phyloP scores from a whole-genome alignment of 2,329 filamentous ascomycete genomes.

The Aspergillus carbonarius region DNA sequence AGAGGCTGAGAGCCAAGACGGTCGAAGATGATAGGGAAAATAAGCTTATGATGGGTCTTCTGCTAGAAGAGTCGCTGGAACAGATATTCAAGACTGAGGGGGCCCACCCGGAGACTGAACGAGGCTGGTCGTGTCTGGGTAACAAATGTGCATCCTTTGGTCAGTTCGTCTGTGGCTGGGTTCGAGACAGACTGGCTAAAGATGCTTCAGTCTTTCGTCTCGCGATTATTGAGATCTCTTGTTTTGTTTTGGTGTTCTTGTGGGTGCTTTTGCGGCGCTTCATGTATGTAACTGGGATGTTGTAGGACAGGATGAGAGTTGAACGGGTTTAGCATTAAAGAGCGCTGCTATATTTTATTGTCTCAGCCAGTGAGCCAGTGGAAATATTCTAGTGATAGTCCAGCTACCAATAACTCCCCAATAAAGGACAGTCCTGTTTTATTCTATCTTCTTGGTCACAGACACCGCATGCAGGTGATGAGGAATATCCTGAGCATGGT shows the following conservation, averaged over 20 bases:
- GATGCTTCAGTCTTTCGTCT: not conserved
- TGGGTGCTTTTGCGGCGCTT: not conserved
- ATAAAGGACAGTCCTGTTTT: not conserved
- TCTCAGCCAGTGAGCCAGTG: not conserved
- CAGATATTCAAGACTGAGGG: not conserved
- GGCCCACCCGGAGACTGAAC: not conserved
- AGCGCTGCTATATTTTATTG: not conserved
- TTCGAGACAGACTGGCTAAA: not conserved
- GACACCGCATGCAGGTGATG: no score
- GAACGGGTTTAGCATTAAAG: not conserved
- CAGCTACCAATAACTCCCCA: not conserved
- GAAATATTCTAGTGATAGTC: no score
- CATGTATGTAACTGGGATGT: not conserved
- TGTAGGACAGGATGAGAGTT: not conserved
- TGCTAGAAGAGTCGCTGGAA: not conserved
- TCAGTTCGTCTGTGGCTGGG: no score
- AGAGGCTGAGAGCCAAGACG: not conserved
- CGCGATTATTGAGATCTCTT: not conserved
- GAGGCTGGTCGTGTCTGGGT: no score
- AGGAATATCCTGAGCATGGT: no score
- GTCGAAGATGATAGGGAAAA: not conserved
- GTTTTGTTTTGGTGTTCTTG: not conserved
- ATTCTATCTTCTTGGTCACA: no score
- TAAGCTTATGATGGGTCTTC: not conserved
- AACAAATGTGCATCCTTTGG: no score